Conservation (phyloP, 139 green algal species). For the Ettlia oleoabundans region DNA sequence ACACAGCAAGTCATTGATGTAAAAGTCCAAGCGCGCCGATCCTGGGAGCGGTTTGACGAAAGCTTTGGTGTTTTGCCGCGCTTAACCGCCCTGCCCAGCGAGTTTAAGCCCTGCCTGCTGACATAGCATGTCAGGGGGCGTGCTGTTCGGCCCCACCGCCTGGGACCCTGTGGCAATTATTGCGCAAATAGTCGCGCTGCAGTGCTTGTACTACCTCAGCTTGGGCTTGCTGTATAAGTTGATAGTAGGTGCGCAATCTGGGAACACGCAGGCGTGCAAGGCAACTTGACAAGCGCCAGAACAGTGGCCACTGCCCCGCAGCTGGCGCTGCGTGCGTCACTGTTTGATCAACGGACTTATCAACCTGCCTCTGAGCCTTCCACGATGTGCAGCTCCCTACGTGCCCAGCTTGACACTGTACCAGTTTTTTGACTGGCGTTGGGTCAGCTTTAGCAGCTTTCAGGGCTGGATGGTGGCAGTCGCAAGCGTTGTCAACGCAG, state of each 20-base stretch:
- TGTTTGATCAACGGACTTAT: background rate
- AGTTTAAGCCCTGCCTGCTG: too few relatives aligned
- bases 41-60: too few relatives aligned
- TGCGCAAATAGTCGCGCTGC: slow-evolving; percentile 81
- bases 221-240: slow-evolving; percentile 74
- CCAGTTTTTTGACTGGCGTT: slow-evolving; percentile 71
- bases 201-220: slow-evolving; percentile 84
- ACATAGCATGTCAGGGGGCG: slow-evolving; percentile 1
- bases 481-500: slow-evolving; percentile 61
- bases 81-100: too few relatives aligned
- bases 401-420: slow-evolving; percentile 55
- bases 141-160: slow-evolving; percentile 38
- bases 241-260: slow-evolving; percentile 62
- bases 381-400: slow-evolving; percentile 58
- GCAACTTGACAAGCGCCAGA: background rate
- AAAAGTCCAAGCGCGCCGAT: too few relatives aligned
- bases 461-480: slow-evolving; percentile 64
- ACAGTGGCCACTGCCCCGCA: background rate
- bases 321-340: background rate
- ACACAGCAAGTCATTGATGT: too few relatives aligned
- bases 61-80: too few relatives aligned
- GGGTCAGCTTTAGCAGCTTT: slow-evolving; percentile 55
- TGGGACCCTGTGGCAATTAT: slow-evolving; percentile 87
- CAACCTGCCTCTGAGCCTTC: background rate
- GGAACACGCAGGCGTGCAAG: background rate